A percentile compares a stretch with the other conserved stretches of the same genome.
Conservation (phyloP, 345 rosid species). For the Melastoma malabathricum region DNA sequence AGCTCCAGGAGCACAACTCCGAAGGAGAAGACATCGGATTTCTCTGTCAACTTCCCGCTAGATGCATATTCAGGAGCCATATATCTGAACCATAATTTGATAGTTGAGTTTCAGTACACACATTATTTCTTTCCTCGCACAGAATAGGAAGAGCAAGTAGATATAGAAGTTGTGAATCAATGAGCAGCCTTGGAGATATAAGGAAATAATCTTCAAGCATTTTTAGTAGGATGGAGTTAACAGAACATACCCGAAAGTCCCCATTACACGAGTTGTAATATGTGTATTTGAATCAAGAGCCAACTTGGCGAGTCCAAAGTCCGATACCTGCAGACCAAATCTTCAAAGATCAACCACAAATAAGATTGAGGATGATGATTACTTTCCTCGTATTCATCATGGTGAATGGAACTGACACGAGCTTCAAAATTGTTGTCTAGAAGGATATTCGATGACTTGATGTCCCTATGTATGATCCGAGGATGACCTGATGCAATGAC, state of each 20-base stretch:
- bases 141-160: no score
- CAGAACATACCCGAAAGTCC: constrained; percentile 76
- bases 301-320: constrained; percentile 94
- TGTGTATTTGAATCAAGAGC: constrained; percentile 81
- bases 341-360: constrained; percentile 11
- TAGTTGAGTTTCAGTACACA: no score
- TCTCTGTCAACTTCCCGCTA: constrained; percentile 89
- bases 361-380: not conserved
- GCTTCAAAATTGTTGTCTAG: constrained; percentile 80
- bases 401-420: constrained; percentile 29
- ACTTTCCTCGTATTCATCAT: not conserved
- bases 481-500: constrained; percentile 51
- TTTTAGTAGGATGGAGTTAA: not conserved
- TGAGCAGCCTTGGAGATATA: no score
- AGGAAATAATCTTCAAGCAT: no score
- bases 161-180: no score
- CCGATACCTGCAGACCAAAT: constrained; percentile 63
- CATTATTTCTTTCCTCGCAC: no score
- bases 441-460: constrained; percentile 93
- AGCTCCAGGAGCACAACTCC: constrained; percentile 95
- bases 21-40: constrained; percentile 86
- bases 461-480: constrained; percentile 90
- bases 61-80: constrained; percentile 99
- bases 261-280: constrained; percentile 89
- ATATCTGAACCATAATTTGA: constrained; percentile 33